Conservation (phyloP, 768 basidiomycete genomes). For the Rhodotorula taiwanensis region DNA sequence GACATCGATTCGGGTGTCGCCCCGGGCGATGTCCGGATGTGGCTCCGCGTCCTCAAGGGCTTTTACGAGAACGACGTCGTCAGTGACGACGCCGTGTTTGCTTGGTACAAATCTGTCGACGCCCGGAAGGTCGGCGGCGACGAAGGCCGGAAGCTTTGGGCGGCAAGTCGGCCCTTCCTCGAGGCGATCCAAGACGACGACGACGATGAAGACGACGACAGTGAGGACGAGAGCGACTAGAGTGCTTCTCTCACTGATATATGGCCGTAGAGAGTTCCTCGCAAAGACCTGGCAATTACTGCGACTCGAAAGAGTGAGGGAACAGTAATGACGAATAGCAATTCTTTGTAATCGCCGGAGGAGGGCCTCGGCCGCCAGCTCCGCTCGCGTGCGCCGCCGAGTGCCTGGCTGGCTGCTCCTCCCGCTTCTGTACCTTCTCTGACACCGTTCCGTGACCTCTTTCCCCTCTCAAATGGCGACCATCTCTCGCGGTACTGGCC, state of each 20-base stretch:
- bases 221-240: no score
- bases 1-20: constrained; percentile 36
- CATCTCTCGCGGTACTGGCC: constrained; percentile 14
- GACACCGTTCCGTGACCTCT: no score
- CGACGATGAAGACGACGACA: constrained; percentile 39
- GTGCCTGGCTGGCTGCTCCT: no score
- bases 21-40: constrained; percentile 54
- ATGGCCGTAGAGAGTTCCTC: no score
- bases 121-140: constrained; percentile 62
- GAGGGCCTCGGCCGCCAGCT: no score
- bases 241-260: no score
- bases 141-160: constrained; percentile 47
- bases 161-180: constrained; percentile 60
- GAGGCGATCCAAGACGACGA: constrained; percentile 63
- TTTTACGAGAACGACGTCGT: constrained; percentile 89
- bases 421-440: no score
- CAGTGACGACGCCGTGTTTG: constrained; percentile 80
- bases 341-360: no score
- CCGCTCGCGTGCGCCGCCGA: no score
- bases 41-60: constrained; percentile 75
- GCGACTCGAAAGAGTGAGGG: no score
- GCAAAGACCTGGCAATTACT: no score
- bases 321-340: no score
- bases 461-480: neutral
- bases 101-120: constrained; percentile 63